Evolutionary conservation across 768 basidiomycete species (phyloP), one percentile per base, ranked within the genome.

Genomic region (Trametes cubensis): DNA sequence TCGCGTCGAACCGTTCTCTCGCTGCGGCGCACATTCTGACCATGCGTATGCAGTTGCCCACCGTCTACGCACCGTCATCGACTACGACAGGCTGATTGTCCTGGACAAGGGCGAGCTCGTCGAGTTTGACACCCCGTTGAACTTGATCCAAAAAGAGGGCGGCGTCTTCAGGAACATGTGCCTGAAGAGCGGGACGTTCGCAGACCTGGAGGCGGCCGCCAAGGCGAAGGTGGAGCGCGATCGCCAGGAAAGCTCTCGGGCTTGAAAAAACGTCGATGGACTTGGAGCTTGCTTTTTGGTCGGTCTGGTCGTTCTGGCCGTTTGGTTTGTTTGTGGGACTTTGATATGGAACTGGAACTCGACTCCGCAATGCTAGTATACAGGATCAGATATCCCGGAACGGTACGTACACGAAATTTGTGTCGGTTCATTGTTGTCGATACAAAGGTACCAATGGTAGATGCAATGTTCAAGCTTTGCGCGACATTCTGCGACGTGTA

Each of bases 1-100:
- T 26, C 42, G 14, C 50, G 26, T 21, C 5, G 11, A 2, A 4
- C 10, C 10, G 10, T 34, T 28, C 28, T 28, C 28, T 28, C 28
- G 34, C 7, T n/a, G 8, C 5, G 10, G 6, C 11, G 44, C 46
- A 38, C 54, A 25, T 69, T 69, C 54, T 61, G 55, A 50, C 61
- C 49, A 21, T 3, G 17, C 2, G 63, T 70, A 47, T 68, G 59
- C 58, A 83, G 86, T 92, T 51, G 89, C 90, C 0, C 90, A 92
- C 73, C 82, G 91, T 42, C 74, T 92, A 60, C 80, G 83, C 56
- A 92, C 90, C 0, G 84, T 93, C 56, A 90, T 91, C 61, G 90
- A 95, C 73, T 88, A 95, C 67, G 88, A 89, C 74, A 79, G 87
- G 30, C 74, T 95, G 61, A 81, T 94, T 61, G 87, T 94, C 8